Evolutionary conservation across 1,139 yeast species (phyloP).

Genomic region (Candida glucosophila): DNA sequence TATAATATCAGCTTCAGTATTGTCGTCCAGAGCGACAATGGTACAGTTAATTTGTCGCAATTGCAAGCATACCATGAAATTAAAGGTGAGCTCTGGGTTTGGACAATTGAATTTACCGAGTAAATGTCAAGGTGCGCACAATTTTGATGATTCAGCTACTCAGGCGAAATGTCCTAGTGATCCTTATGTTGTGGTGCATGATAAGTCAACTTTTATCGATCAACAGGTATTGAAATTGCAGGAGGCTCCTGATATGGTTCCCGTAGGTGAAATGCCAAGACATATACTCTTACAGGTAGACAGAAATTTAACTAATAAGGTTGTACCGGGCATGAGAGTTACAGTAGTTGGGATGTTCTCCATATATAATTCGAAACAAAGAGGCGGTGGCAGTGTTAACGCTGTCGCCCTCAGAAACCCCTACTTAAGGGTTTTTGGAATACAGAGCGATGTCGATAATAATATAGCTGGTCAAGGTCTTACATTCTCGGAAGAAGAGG

Average conservation of each 20-base stretch:
- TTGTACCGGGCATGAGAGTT: slow-evolving; percentile 93
- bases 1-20: slow-evolving; percentile 82
- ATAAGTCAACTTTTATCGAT: slow-evolving; percentile 84
- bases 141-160: slow-evolving; percentile 34
- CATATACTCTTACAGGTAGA: slow-evolving; percentile 85
- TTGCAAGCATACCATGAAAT: slow-evolving; percentile 71
- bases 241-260: slow-evolving; percentile 96
- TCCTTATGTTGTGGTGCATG: slow-evolving; percentile 91
- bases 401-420: slow-evolving; percentile 90
- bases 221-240: slow-evolving; percentile 91
- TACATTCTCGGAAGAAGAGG: slow-evolving; percentile 86
- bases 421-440: slow-evolving; percentile 78
- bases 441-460: slow-evolving; percentile 73
- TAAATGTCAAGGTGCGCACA: slow-evolving; percentile 59
- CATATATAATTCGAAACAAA: slow-evolving; percentile 64
- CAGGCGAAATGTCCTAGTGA: slow-evolving; percentile 76
- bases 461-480: slow-evolving; percentile 55
- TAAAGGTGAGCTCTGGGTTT: slow-evolving; percentile 65
- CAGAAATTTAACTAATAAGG: slow-evolving; percentile 79
- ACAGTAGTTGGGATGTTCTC: slow-evolving; percentile 89
- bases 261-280: slow-evolving; percentile 98
- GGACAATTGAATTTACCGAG: slow-evolving; percentile 76
- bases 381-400: slow-evolving; percentile 18
- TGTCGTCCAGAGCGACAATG: slow-evolving; percentile 79
- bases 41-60: slow-evolving; percentile 81